Evolutionary conservation across 2,329 filamentous ascomycete species (phyloP).

Genomic region (Scedosporium aurantiacum): DNA sequence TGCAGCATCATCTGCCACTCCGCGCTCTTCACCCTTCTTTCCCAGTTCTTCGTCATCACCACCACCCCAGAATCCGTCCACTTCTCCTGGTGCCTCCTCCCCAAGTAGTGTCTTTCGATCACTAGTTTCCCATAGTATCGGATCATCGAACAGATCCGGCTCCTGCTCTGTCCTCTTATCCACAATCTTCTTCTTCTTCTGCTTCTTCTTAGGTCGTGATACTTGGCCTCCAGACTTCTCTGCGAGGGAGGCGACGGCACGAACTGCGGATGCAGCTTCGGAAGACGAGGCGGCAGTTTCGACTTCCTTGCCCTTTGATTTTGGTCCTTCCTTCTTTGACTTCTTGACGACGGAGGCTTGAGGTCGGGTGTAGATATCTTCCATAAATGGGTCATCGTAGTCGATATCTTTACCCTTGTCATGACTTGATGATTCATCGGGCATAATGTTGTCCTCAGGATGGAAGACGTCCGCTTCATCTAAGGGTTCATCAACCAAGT

Average conservation of each 20-base stretch:
- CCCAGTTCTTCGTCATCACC: background rate
- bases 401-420: background rate
- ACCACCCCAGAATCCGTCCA: background rate
- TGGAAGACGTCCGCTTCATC: background rate
- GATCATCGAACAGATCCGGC: slow-evolving; percentile 31
- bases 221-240: slow-evolving; percentile 20
- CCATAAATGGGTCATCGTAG: background rate
- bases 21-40: slow-evolving; percentile 24
- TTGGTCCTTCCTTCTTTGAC: background rate
- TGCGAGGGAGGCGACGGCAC: slow-evolving; percentile 22
- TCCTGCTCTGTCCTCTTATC: slow-evolving; percentile 29
- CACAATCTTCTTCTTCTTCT: slow-evolving; percentile 26
- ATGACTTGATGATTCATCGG: background rate
- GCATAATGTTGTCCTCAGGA: background rate
- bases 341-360: background rate
- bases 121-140: slow-evolving; percentile 27
- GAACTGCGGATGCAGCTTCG: slow-evolving; percentile 16
- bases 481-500: background rate
- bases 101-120: background rate
- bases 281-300: slow-evolving; percentile 5
- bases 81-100: background rate
- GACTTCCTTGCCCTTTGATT: background rate
- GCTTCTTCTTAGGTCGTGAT: slow-evolving; percentile 18
- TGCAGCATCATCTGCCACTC: slow-evolving; percentile 11
- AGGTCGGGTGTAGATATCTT: background rate